A percentile compares a stretch with the other conserved stretches of the same genome.
phyloP scores from a whole-genome alignment of 2,329 filamentous ascomycete genomes.

The Hypoxylon sp. region DNA sequence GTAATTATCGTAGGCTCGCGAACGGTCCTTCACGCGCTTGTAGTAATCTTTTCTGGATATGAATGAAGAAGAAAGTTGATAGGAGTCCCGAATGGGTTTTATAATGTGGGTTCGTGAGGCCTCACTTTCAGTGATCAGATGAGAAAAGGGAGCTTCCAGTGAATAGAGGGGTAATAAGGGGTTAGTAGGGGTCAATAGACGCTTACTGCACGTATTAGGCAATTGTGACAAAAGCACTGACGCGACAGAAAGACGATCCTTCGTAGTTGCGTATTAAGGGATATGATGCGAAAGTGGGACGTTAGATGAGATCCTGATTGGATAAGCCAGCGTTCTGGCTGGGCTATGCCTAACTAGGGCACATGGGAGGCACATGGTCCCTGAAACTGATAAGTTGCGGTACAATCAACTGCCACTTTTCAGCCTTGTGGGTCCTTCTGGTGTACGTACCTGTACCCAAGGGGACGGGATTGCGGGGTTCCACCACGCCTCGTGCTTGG shows the following conservation, averaged over 20 bases:
- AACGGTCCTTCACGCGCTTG: not conserved
- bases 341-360: not conserved
- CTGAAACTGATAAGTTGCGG: not conserved
- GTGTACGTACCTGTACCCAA: not conserved
- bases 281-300: constrained; percentile 3
- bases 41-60: not conserved
- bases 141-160: not conserved
- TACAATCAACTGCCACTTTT: not conserved
- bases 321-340: constrained; percentile 5
- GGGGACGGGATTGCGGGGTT: constrained; percentile 4
- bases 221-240: not conserved
- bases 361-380: not conserved
- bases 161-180: constrained; percentile 8
- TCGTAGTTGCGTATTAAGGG: constrained; percentile 1
- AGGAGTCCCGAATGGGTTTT: constrained; percentile 6
- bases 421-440: constrained; percentile 25
- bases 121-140: constrained; percentile 9
- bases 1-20: not conserved
- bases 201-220: constrained; percentile 14
- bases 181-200: constrained; percentile 11
- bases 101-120: constrained; percentile 24
- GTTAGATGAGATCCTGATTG: constrained; percentile 3
- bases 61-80: not conserved
- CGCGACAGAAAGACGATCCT: constrained; percentile 14
- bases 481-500: too few species aligned